phyloP scores from a whole-genome alignment of 805 yeast genomes.

The Monosporozyma aerobia region DNA sequence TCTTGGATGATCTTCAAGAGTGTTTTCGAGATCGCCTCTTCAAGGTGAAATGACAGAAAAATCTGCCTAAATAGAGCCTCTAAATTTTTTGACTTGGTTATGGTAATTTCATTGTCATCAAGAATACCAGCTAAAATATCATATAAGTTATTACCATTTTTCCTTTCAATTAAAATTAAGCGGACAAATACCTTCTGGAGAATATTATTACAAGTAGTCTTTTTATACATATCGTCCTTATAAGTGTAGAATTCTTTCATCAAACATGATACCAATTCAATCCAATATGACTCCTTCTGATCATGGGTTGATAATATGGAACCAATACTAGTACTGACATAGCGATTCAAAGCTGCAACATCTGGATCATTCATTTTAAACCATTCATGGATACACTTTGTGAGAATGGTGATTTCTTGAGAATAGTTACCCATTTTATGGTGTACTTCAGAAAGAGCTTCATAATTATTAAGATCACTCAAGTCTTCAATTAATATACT shows the following conservation, averaged over 20 bases:
- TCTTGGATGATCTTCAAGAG: slow-evolving; percentile 47
- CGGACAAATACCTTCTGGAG: slow-evolving; percentile 17
- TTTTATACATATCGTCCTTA: slow-evolving; percentile 8
- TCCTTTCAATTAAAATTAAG: slow-evolving; percentile 13
- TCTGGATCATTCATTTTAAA: slow-evolving; percentile 3
- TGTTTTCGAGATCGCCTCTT: slow-evolving; percentile 44
- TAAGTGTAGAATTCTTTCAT: slow-evolving; percentile 10
- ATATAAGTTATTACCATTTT: slow-evolving; percentile 29
- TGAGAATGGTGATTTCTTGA: slow-evolving; percentile 12
- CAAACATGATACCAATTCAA: slow-evolving; percentile 16
- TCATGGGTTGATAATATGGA: not conserved
- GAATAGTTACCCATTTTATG: slow-evolving; percentile 10
- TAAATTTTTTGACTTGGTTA: slow-evolving; percentile 51
- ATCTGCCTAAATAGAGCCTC: slow-evolving; percentile 53
- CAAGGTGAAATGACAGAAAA: slow-evolving; percentile 55
- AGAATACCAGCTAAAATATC: slow-evolving; percentile 48
- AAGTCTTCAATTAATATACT: slow-evolving; percentile 9
- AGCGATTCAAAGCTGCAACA: slow-evolving; percentile 1
- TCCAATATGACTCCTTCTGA: slow-evolving; percentile 15
- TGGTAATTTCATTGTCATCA: slow-evolving; percentile 36
- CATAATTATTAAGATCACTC: slow-evolving; percentile 8
- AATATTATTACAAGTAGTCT: slow-evolving; percentile 8
- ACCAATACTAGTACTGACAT: not conserved
- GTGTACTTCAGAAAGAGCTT: slow-evolving; percentile 16
- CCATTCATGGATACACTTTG: slow-evolving; percentile 13